Evolutionary conservation across 495 filamentous ascomycete genomes (phyloP), one percentile per base, ranked within the genome.

Genomic region (Penicillium ochrochloron): DNA sequence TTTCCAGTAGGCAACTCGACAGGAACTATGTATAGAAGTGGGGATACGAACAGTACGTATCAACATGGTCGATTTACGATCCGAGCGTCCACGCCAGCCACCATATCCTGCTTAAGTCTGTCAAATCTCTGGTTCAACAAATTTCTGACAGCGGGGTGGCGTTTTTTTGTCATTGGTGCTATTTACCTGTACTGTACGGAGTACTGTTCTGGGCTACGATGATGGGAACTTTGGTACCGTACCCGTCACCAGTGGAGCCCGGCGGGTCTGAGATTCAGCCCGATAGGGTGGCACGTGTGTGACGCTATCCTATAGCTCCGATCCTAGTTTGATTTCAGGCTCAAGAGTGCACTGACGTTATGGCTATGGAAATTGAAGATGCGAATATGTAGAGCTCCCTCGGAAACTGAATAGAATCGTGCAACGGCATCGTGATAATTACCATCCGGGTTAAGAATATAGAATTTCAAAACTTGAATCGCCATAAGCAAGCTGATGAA

Each of bases 91-190:
- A 29, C 14, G 9, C 25, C 23, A 52, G 25, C 48, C 48, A 51
- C 23, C 48, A 0, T 29, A 8, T 52, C 31, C 25, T 51, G 23
- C 12, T 31, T 23, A 2, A 9, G 21, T 29, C 25, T 9, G 25
- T 31, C 12, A 7, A 25, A 52, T 6, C 1, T 29, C 14, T 52
- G 25, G 2, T 15, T 52, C 29, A 12, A 10, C 21, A 5, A 4
- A 27, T 2, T 15, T 27, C 5, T 55, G 53, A 35, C n/a, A 56
- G 53, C 53, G n/a, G 52, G 33, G 53, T 56, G 53, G 33, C 52
- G 53, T 56, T 37, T 37, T 7, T 37, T 56, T 33, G 21, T 54
- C 25, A 27, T 27, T 27, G 25, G 25, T 27, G 4, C 4, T 27
- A 27, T 27, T 15, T 39, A 15, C 2, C 12, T 2, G 3, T 39